Evolutionary conservation across 2,329 filamentous ascomycete species (phyloP).

Genomic region (Botrytis fragariae): DNA sequence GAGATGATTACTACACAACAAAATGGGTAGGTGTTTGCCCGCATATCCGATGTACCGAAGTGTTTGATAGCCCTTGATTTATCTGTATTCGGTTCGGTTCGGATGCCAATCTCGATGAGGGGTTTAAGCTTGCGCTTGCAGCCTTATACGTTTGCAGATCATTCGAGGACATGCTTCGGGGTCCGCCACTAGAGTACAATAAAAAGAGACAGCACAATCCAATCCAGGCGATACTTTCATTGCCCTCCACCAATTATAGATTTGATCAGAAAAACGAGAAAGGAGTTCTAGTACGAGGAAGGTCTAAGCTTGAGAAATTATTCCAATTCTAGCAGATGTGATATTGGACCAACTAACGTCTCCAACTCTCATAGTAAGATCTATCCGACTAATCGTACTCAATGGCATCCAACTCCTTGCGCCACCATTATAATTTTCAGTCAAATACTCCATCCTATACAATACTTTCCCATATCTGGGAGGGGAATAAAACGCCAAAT

Average conservation of each 20-base stretch:
- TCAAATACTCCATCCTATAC: not conserved
- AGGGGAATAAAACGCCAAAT: slow-evolving; percentile 19
- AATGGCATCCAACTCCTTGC: not conserved
- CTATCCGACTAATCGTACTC: not conserved
- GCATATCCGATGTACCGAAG: not conserved
- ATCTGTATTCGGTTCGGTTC: not conserved
- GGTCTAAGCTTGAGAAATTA: not conserved
- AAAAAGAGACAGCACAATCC: no score
- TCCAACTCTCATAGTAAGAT: not conserved
- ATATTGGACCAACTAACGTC: not conserved
- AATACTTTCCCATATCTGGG: slow-evolving; percentile 1
- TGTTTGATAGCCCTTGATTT: not conserved
- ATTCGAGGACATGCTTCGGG: not conserved
- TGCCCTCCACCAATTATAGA: not conserved
- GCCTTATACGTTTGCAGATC: not conserved
- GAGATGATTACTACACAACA: not conserved
- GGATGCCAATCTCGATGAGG: not conserved
- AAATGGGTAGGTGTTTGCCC: not conserved
- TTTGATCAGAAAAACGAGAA: not conserved
- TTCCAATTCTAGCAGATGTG: not conserved
- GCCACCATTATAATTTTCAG: not conserved
- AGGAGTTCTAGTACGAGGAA: not conserved
- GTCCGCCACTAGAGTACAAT: not conserved
- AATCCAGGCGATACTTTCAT: not conserved
- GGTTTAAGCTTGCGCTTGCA: slow-evolving; percentile 5